A percentile compares a stretch with the other conserved stretches of the same genome.
Conservation (phyloP, 768 basidiomycete species). For the Mycena albidolilacea region DNA sequence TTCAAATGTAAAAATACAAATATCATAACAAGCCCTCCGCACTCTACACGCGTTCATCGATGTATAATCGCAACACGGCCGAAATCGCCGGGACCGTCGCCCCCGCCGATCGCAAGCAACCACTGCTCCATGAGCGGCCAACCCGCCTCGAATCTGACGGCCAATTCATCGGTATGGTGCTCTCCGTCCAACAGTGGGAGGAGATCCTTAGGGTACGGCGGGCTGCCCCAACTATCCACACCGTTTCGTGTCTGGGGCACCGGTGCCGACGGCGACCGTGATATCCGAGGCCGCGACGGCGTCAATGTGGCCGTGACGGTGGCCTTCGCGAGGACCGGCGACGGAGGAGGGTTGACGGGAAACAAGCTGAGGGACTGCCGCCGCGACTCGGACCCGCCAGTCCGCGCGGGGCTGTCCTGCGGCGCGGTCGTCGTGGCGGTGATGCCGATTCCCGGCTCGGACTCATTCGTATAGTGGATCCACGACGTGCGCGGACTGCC, state of each 20-base stretch:
- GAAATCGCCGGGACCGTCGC: slow-evolving; percentile 75
- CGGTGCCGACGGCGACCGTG: slow-evolving; percentile 73
- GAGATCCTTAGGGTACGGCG: slow-evolving; percentile 71
- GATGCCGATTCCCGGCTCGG: slow-evolving; percentile 40
- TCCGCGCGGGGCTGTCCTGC: slow-evolving; percentile 34
- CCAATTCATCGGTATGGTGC: slow-evolving; percentile 93
- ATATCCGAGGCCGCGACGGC: slow-evolving; percentile 63
- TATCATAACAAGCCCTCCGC: not conserved
- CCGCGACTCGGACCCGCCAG: slow-evolving; percentile 51
- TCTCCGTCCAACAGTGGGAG: slow-evolving; percentile 83
- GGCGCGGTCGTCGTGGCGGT: slow-evolving; percentile 33
- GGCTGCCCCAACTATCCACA: slow-evolving; percentile 28
- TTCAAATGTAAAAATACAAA: slow-evolving; percentile 29
- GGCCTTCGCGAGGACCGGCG: slow-evolving; percentile 56
- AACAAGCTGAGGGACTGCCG: slow-evolving; percentile 56
- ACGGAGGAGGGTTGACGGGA: slow-evolving; percentile 55
- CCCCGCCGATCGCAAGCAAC: slow-evolving; percentile 73
- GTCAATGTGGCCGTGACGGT: slow-evolving; percentile 47
- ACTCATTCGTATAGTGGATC: slow-evolving; percentile 58
- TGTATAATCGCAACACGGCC: slow-evolving; percentile 87
- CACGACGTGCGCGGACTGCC: slow-evolving; percentile 57
- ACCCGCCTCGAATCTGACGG: slow-evolving; percentile 84
- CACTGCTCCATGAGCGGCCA: slow-evolving; percentile 88
- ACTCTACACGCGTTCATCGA: slow-evolving; percentile 58
- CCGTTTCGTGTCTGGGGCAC: slow-evolving; percentile 42